phyloP scores from a whole-genome alignment of 257 asterid species.

The Thymus mandschuricus region DNA sequence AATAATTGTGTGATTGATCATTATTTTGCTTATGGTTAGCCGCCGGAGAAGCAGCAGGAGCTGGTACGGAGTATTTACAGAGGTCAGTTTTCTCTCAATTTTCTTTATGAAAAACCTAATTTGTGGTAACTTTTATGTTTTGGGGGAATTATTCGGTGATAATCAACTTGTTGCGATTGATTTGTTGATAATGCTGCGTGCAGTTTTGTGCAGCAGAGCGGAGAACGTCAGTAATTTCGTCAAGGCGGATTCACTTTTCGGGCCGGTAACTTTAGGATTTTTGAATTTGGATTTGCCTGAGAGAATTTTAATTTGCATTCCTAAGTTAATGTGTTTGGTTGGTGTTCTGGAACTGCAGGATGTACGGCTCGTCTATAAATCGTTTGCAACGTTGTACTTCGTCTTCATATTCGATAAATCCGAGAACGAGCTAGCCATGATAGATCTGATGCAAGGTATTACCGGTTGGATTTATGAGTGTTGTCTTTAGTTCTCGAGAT shows the following conservation, averaged over 20 bases:
- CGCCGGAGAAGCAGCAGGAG: slow-evolving; percentile 95
- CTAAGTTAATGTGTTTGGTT: not conserved
- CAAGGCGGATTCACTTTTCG: slow-evolving; percentile 78
- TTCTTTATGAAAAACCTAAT: not conserved
- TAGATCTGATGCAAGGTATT: slow-evolving; percentile 99
- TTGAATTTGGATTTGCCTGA: slow-evolving; percentile 13
- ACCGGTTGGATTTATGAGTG: slow-evolving; percentile 20
- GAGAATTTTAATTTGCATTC: not conserved
- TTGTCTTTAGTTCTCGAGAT: slow-evolving; percentile 17
- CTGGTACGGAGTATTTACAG: slow-evolving; percentile 74
- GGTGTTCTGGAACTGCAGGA: slow-evolving; percentile 50
- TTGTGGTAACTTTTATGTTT: not conserved
- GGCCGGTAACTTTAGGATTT: slow-evolving; percentile 50
- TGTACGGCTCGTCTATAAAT: slow-evolving; percentile 79
- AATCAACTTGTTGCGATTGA: slow-evolving; percentile 5
- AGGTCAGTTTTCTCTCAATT: slow-evolving; percentile 46
- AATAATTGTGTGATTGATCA: slow-evolving; percentile 25
- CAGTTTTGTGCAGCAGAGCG: slow-evolving; percentile 85
- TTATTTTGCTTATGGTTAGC: slow-evolving; percentile 45
- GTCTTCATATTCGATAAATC: slow-evolving; percentile 78
- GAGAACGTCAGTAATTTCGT: slow-evolving; percentile 84
- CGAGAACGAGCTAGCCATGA: slow-evolving; percentile 95
- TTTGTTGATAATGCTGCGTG: slow-evolving; percentile 33
- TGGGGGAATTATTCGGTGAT: not conserved
- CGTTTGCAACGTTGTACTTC: slow-evolving; percentile 83